Evolutionary conservation across 495 filamentous ascomycete genomes (phyloP).

Genomic region (Elasticomyces elasticus): DNA sequence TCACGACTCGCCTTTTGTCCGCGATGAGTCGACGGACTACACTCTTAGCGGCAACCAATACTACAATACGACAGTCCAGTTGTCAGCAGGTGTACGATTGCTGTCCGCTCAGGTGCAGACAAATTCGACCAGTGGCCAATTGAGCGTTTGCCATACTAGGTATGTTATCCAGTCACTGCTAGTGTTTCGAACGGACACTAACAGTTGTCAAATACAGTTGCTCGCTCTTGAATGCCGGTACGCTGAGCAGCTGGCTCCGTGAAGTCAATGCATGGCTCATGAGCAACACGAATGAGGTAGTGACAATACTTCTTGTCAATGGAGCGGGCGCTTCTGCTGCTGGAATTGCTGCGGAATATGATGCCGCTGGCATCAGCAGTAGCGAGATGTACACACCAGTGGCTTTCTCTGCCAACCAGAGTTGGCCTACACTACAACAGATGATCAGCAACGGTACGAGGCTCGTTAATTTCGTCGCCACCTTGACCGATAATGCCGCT

Average conservation of each 20-base stretch:
- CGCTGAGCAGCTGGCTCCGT: slow-evolving; percentile 25
- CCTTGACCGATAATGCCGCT: slow-evolving; percentile 13
- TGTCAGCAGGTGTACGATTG: slow-evolving; percentile 32
- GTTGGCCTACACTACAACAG: slow-evolving; percentile 31
- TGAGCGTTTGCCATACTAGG: slow-evolving; percentile 32
- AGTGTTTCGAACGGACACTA: not conserved
- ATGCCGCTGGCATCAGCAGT: slow-evolving; percentile 24
- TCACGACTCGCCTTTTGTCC: slow-evolving; percentile 53
- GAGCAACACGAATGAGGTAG: slow-evolving; percentile 32
- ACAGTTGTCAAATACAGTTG: slow-evolving; percentile 10
- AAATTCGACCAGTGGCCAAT: slow-evolving; percentile 13
- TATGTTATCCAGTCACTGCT: not conserved
- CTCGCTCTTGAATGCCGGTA: slow-evolving; percentile 29
- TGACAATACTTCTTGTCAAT: slow-evolving; percentile 34
- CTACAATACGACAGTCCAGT: slow-evolving; percentile 30
- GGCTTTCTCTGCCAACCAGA: not conserved
- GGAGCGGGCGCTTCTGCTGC: slow-evolving; percentile 23
- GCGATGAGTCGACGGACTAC: slow-evolving; percentile 37
- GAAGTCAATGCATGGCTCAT: slow-evolving; percentile 32
- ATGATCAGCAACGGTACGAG: slow-evolving; percentile 30
- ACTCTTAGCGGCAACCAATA: slow-evolving; percentile 31
- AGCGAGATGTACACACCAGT: slow-evolving; percentile 27
- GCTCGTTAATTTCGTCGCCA: slow-evolving; percentile 31
- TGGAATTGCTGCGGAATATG: slow-evolving; percentile 21
- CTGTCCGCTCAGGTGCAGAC: slow-evolving; percentile 32